A percentile compares a stretch with the other conserved stretches of the same genome.
These are phyloP conservation scores for Tuber brumale DNA, from an alignment of 495 filamentous ascomycete species.

Conservation along the genomic window DNA sequence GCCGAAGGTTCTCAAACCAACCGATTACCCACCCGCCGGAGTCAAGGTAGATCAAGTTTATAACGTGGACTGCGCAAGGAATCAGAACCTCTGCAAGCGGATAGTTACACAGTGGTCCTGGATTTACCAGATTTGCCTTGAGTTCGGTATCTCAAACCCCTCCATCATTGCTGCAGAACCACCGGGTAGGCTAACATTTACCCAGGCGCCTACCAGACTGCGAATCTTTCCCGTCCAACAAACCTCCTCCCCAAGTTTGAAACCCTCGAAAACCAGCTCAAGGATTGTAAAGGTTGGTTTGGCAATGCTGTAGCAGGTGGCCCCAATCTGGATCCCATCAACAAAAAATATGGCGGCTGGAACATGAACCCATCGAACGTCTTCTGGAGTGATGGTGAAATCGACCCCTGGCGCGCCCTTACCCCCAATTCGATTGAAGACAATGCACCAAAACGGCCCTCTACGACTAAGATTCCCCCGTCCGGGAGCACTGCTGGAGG, in stretches of 20 bases:
- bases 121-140: constrained; percentile 15
- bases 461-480: constrained; percentile 20
- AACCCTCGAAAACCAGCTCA: constrained; percentile 14
- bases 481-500: constrained; percentile 10
- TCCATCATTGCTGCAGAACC: not conserved
- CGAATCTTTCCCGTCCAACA: constrained; percentile 19
- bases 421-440: constrained; percentile 16
- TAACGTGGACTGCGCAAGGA: not conserved
- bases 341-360: constrained; percentile 36
- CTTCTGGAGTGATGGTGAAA: constrained; percentile 27
- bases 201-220: constrained; percentile 22
- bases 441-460: constrained; percentile 5
- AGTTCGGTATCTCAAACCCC: not conserved
- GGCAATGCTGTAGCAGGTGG: constrained; percentile 18
- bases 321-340: constrained; percentile 23
- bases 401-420: constrained; percentile 28
- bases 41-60: not conserved
- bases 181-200: not conserved
- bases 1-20: not conserved
- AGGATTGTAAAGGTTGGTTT: constrained; percentile 20
- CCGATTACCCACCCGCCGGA: constrained; percentile 12
- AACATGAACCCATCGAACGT: constrained; percentile 31
- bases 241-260: constrained; percentile 29
- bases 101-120: constrained; percentile 13
- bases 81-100: constrained; percentile 1